phyloP scores from a whole-genome alignment of 1,284 basidiomycete genomes.

The Ceratobasidium sp. region DNA sequence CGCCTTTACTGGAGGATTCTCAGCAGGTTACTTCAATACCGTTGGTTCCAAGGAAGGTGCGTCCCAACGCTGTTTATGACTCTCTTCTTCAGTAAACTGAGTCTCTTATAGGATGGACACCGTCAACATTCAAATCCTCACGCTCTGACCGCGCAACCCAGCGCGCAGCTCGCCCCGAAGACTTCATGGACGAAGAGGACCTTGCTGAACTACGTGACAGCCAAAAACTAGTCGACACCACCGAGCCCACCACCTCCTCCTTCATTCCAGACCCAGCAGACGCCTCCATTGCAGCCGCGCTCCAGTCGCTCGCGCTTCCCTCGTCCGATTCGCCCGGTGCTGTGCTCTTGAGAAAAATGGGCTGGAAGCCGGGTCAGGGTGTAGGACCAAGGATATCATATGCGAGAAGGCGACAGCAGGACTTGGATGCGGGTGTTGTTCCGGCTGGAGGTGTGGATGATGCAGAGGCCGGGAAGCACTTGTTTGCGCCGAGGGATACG shows the following conservation, averaged over 20 bases:
- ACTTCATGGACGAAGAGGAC: slow-evolving; percentile 99
- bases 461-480: slow-evolving; percentile 86
- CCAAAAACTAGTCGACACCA: slow-evolving; percentile 79
- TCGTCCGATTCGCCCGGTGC: slow-evolving; percentile 82
- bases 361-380: slow-evolving; percentile 93
- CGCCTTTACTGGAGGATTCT: slow-evolving; percentile 98
- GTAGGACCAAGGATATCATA: slow-evolving; percentile 92
- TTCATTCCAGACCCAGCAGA: background rate
- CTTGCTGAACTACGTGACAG: slow-evolving; percentile 83
- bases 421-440: slow-evolving; percentile 64
- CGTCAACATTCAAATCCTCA: slow-evolving; percentile 91
- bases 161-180: slow-evolving; percentile 77
- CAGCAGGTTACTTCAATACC: slow-evolving; percentile 96
- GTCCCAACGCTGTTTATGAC: slow-evolving; percentile 52
- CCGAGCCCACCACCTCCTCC: slow-evolving; percentile 66
- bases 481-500: slow-evolving; percentile 87
- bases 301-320: slow-evolving; percentile 72
- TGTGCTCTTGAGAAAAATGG: slow-evolving; percentile 91
- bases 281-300: slow-evolving; percentile 67
- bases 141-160: slow-evolving; percentile 74
- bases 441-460: slow-evolving; percentile 60
- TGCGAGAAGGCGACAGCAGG: slow-evolving; percentile 79
- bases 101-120: slow-evolving; percentile 85
- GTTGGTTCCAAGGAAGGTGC: slow-evolving; percentile 95
- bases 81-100: slow-evolving; percentile 6